Conservation (phyloP, 306 rosid genomes). For the Sicyos baderoa region DNA sequence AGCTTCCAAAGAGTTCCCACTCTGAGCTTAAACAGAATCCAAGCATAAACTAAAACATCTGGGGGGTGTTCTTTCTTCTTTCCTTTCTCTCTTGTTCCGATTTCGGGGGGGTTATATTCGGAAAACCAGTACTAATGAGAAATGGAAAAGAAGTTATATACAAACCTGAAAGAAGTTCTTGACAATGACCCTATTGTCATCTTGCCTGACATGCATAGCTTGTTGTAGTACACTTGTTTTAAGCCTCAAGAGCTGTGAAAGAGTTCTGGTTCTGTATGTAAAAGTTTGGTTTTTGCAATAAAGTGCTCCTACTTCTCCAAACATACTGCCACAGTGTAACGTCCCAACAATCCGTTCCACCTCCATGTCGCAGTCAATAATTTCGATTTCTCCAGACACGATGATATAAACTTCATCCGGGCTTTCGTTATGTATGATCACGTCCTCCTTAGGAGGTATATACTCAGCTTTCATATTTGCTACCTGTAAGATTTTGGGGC, state of each 20-base stretch:
- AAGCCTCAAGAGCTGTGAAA: constrained; percentile 74
- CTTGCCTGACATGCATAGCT: constrained; percentile 45
- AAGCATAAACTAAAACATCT: background rate
- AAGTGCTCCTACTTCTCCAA: constrained; percentile 77
- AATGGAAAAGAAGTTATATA: constrained; percentile 1
- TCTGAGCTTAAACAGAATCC: background rate
- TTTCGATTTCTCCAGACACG: constrained; percentile 84
- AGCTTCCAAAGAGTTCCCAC: background rate
- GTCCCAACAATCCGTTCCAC: constrained; percentile 52
- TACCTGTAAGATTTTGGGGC: constrained; percentile 35
- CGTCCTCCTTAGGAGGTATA: constrained; percentile 89
- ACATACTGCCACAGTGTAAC: constrained; percentile 51
- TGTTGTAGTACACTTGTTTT: constrained; percentile 52
- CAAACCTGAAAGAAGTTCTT: constrained; percentile 67
- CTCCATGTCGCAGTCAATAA: constrained; percentile 43
- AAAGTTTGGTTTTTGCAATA: constrained; percentile 53
- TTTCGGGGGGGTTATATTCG: background rate
- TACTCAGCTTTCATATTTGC: constrained; percentile 84
- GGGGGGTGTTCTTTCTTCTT: background rate
- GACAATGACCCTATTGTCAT: constrained; percentile 46
- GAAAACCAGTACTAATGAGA: background rate
- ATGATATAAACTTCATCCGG: constrained; percentile 77
- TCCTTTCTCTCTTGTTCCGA: background rate
- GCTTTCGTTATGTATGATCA: constrained; percentile 59
- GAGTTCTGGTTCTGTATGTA: constrained; percentile 73